A percentile compares a stretch with the other conserved stretches of the same genome.
These are phyloP conservation scores for Pezicula carpinea DNA, from an alignment of 2,329 filamentous ascomycete genomes.

Conservation along the genomic window DNA sequence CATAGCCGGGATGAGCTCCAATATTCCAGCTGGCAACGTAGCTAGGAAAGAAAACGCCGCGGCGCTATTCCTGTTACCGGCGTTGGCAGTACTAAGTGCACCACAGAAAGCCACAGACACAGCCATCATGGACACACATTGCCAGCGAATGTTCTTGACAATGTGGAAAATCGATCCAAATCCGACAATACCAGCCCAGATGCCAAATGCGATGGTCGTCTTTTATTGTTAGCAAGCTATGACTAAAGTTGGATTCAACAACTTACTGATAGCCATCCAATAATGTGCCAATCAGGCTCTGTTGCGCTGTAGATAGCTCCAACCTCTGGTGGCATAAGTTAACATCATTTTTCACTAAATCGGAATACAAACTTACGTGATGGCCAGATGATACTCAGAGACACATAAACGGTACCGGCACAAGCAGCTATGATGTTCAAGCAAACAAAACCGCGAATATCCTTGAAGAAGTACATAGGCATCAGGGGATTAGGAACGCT, in stretches of 20 bases:
- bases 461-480: constrained; percentile 30
- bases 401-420: constrained; percentile 23
- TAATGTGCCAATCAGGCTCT: too few relatives aligned
- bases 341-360: too few relatives aligned
- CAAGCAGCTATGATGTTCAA: constrained; percentile 26
- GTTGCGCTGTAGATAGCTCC: too few relatives aligned
- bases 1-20: too few relatives aligned
- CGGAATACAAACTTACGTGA: constrained; percentile 6
- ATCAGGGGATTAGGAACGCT: constrained; percentile 17
- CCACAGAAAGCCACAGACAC: background rate
- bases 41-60: background rate
- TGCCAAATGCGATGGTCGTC: constrained; percentile 4
- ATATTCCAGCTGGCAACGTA: too few relatives aligned
- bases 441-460: constrained; percentile 27
- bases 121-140: background rate
- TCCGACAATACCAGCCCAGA: background rate
- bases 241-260: too few relatives aligned
- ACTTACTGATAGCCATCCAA: too few relatives aligned
- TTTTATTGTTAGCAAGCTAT: too few relatives aligned
- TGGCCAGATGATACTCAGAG: constrained; percentile 28
- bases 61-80: background rate
- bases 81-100: background rate
- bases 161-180: background rate
- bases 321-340: too few relatives aligned
- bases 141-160: background rate